A percentile compares a stretch with the other conserved stretches of the same genome.
Evolutionary conservation across 2,329 filamentous ascomycete species (phyloP).

Genomic region (Monosporascus sp.): DNA sequence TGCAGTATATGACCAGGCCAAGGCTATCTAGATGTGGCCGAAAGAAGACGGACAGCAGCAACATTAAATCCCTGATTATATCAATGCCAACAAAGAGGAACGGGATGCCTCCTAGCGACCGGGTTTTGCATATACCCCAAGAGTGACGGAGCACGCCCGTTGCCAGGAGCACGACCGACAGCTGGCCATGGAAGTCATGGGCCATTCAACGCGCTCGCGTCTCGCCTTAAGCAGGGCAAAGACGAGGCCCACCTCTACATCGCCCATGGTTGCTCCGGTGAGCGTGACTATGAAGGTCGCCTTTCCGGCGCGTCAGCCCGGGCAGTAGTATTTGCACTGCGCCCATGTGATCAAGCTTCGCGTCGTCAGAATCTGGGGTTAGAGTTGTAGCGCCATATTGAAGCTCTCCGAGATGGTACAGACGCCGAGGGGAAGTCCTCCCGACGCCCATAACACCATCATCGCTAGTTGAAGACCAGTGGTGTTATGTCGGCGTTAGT

Average conservation of each 20-base stretch:
- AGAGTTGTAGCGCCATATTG: slow-evolving; percentile 36
- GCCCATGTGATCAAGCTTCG: slow-evolving; percentile 39
- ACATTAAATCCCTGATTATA: slow-evolving; percentile 63
- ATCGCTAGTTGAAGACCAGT: not conserved
- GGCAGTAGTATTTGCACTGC: slow-evolving; percentile 37
- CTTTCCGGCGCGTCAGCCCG: not conserved
- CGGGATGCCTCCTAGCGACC: slow-evolving; percentile 64
- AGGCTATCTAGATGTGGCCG: slow-evolving; percentile 53
- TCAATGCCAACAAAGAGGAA: slow-evolving; percentile 69
- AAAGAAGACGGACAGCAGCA: slow-evolving; percentile 59
- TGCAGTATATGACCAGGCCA: slow-evolving; percentile 62
- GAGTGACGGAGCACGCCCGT: slow-evolving; percentile 65
- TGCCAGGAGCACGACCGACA: slow-evolving; percentile 59
- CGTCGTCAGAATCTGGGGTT: slow-evolving; percentile 38
- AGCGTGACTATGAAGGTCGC: slow-evolving; percentile 11
- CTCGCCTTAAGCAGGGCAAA: slow-evolving; percentile 47
- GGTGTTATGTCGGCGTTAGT: not conserved
- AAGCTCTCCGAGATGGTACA: slow-evolving; percentile 39
- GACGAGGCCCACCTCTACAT: slow-evolving; percentile 54
- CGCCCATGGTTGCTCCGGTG: slow-evolving; percentile 53
- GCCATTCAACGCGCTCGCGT: slow-evolving; percentile 48
- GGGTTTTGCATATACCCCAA: slow-evolving; percentile 61
- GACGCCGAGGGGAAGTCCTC: slow-evolving; percentile 16
- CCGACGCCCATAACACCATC: slow-evolving; percentile 12
- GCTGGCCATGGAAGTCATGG: slow-evolving; percentile 59